A percentile compares a stretch with the other conserved stretches of the same genome.
Conservation (phyloP, 306 rosid species). For the Casuarina glauca region DNA sequence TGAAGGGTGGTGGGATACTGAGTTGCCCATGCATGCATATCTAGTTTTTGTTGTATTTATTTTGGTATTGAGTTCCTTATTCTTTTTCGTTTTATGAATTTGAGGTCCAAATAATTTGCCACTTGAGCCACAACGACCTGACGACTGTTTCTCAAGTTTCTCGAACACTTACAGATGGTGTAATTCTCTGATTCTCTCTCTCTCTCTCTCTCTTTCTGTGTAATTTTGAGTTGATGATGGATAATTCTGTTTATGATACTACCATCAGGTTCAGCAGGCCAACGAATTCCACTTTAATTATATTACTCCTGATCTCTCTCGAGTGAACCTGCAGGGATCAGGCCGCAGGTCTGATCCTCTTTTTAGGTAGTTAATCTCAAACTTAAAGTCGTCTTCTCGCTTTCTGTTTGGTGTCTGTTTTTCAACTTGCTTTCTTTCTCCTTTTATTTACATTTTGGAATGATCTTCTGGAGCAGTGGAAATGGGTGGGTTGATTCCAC, state of each 20-base stretch:
- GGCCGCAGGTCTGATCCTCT: conserved; percentile 94
- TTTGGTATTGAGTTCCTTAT: conserved; percentile 32
- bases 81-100: conserved; percentile 26
- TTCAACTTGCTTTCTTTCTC: too few relatives aligned
- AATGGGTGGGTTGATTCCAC: conserved; percentile 52
- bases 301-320: too few relatives aligned
- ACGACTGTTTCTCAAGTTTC: conserved; percentile 89
- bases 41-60: too few relatives aligned
- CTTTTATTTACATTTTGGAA: not conserved
- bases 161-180: conserved; percentile 70
- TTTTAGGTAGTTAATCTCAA: conserved; percentile 40
- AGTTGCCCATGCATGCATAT: too few relatives aligned
- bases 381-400: not conserved
- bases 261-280: conserved; percentile 63
- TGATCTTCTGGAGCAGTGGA: conserved; percentile 56
- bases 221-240: not conserved
- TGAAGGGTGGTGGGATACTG: too few relatives aligned
- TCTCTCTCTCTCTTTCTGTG: not conserved
- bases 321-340: conserved; percentile 60
- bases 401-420: too few relatives aligned
- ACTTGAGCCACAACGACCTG: conserved; percentile 88
- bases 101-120: conserved; percentile 78
- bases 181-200: conserved; percentile 43
- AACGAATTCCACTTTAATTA: conserved; percentile 83
- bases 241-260: conserved; percentile 10